Evolutionary conservation across 2,329 filamentous ascomycete species (phyloP), one percentile per base, ranked within the genome.

Genomic region (Colletotrichum sojae): DNA sequence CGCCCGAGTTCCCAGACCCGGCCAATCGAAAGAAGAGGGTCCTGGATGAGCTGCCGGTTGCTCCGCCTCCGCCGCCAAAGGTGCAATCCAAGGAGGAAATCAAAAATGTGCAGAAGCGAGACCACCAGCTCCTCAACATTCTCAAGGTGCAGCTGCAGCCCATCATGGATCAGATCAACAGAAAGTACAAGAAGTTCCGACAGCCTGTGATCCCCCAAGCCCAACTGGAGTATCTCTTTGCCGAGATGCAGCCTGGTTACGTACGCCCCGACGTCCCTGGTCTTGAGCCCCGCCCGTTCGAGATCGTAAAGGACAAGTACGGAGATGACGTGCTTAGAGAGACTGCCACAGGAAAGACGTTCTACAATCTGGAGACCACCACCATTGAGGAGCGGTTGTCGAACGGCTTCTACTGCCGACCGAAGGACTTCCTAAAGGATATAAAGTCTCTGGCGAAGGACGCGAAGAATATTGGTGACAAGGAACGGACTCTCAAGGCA

Each of bases 91-190:
- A 94, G 77, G 92, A 92, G 63, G 93, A 98, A 76, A 86, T 93
- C 68, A 94, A 94, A 77, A 89, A 88, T 2, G 90, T 95, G 78
- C 92, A 92, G 80, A 92, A 94, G 80, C 89, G 89, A 71, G 97
- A 99, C 76, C 91, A 94, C 56, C 90, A 95, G 72, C 89, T 91
- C 12, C 86, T 98, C 62, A 98, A 98, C 78, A 84, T 92, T 67
- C 84, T 99, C 72, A 99, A 98, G 83, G 90, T 97, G 46, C 86
- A 92, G 61, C 90, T 99, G 63, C 95, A 98, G 79, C 94, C 94
- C 2, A 94, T 98, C 73, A 98, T 99, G 94, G 95, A 99, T 73
- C 94, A 98, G 80, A 94, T 99, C 77, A 96, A 97, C 79, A 86
- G 87, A 71, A 94, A 92, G 77, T 97, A 97, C 82, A 93, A 92